Base-by-base conservation (phyloP, 2,329 filamentous ascomycete genomes). In the Colletotrichum higginsianum region DNA sequence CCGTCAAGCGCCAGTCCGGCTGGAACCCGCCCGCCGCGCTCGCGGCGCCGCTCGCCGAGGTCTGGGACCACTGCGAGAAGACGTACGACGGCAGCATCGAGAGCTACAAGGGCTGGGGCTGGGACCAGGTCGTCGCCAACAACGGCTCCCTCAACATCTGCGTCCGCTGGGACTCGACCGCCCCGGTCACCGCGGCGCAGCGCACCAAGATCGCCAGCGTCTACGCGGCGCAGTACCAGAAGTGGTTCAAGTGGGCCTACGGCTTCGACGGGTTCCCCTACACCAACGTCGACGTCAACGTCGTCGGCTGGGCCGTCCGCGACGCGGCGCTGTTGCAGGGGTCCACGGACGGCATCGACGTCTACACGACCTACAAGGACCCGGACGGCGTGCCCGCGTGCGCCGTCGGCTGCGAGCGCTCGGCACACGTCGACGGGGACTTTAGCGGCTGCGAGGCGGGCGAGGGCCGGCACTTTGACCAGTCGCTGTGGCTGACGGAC, bases 401-500 rank as follows among this genome's bases (percentile, higher is more conserved):
- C 73, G 78, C 78, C 21, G 75, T 78, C 50, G 72, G 76, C 5
- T 86, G 84, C 66, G 82, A 83, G 15, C 79, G 83, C 30, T 83
- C 83, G 76, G 85, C 84, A 76, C 80, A 86, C 75, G 80, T 82
- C 69, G 77, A 85, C 50, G 76, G 75, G 26, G 78, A 85, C 66
- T 85, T 85, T 72, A 76, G 75, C 67, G 74, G 77, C 21, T 86
- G 84, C 72, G 72, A 81, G 11, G 80, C 78, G 18, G 82, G 82
- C 11, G 79, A 79, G 0, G 78, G 72, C 26, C 75, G 78, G 16
- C 84, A 84, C 76, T 86, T 86, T 69, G 82, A 85, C 73, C 77
- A 83, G 74, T 82, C 80, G 3, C 80, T 86, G 50, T 86, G 84
- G 84, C 79, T 86, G 13, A 86, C 84, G 0, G 82, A 83, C 42